Evolutionary conservation across 176 grass and related monocot genomes (phyloP).

Genomic region (Triticum timopheevii): DNA sequence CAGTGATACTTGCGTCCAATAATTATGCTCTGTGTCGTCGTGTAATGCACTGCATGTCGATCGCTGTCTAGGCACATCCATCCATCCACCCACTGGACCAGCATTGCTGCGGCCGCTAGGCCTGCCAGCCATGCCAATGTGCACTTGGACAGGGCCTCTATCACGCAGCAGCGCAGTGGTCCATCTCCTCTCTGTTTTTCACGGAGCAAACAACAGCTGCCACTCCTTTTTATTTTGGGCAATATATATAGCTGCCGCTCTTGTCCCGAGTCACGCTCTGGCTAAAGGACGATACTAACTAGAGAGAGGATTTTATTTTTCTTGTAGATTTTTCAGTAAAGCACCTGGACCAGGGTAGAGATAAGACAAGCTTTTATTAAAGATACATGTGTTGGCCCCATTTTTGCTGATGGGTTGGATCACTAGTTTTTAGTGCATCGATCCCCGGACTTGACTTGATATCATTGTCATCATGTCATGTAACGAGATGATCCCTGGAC

Average conservation of each 20-base stretch:
- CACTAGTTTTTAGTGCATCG: neutral
- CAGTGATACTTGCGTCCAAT: neutral
- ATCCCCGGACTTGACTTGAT: neutral
- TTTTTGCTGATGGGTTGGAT: neutral
- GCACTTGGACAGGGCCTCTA: neutral
- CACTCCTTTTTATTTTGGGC: too few species aligned
- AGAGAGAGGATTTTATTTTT: neutral
- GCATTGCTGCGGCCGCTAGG: neutral
- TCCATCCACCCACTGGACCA: neutral
- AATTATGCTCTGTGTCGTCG: neutral
- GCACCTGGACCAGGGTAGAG: neutral
- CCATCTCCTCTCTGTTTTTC: neutral
- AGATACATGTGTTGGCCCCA: neutral
- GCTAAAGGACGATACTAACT: neutral
- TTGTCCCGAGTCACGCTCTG: neutral
- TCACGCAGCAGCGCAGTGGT: neutral
- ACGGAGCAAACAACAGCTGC: neutral
- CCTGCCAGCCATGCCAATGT: slow-evolving; percentile 8
- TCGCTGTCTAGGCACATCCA: neutral
- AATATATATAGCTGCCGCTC: neutral
- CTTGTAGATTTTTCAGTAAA: neutral
- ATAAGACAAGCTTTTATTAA: neutral
- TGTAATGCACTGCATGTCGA: neutral
- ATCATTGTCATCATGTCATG: neutral
- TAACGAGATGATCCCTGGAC: neutral